Evolutionary conservation across 2,329 filamentous ascomycete species (phyloP), one percentile per base, ranked within the genome.

Genomic region (Apiospora phragmitis): DNA sequence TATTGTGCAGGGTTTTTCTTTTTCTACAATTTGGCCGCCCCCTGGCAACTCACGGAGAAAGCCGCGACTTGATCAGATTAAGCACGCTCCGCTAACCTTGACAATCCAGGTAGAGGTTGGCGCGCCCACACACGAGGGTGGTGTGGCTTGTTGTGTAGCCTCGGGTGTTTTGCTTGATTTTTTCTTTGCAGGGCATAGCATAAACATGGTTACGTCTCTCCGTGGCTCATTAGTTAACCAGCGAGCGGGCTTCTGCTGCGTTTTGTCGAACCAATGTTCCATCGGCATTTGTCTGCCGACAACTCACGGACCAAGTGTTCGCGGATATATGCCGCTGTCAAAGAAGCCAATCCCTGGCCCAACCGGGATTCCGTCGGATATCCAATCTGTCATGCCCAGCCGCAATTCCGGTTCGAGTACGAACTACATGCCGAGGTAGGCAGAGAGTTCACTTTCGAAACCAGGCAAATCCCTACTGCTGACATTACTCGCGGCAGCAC

Each of bases 291-390:
- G 32, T 62, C 32, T 38, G 29, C 55, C 55, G 55, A n/a, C 55
- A 9, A 62, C 55, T 38, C 55, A 62, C 55, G 32, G 55, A 24
- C 55, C 55, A 62, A 62, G 55, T 62, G 55, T 62, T 62, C 55
- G 32, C 55, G 55, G 55, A 62, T 62, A 62, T 62, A 62, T 62
- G 55, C 55, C 55, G 55, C 55, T 62, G 55, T 62, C 55, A 62
- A 35, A 21, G 7, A 21, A 11, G 29, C 29, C 51, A 59, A 62
- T 38, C 55, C 55, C 55, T 62, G 55, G 21, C 55, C 24, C 18
- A 38, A 62, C 55, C 55, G 29, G 55, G 55, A 38, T 62, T 18
- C 29, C 8, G 21, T 35, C 55, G 51, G 51, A 59, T 59, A 59
- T 59, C 51, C 51, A 35, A 59, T 16, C 51, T 21, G n/a, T 21